Percentiles rank a stretch among this genome's conserved stretches.
phyloP scores from a whole-genome alignment of 1,284 basidiomycete species.

The Ustilago bromivora region DNA sequence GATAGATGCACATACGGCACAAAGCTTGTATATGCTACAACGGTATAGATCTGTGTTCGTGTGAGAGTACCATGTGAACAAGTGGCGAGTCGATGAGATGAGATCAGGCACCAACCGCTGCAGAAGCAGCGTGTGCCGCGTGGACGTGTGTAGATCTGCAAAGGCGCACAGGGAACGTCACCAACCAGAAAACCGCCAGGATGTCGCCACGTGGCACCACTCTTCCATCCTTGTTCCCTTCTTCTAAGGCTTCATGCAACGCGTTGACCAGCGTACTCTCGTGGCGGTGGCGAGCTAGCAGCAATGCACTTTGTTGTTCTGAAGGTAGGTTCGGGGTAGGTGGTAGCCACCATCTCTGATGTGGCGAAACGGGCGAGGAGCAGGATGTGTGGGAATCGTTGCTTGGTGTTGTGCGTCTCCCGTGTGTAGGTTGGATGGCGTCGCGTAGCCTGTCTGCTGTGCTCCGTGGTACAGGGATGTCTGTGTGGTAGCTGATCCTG shows the following conservation, averaged over 20 bases:
- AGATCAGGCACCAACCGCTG: conserved; percentile 8
- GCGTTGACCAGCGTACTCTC: not conserved
- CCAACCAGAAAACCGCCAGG: conserved; percentile 17
- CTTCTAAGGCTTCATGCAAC: not conserved
- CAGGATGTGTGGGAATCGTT: conserved; percentile 10
- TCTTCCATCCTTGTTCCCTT: not conserved
- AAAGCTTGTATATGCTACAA: not conserved
- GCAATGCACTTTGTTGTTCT: conserved; percentile 5
- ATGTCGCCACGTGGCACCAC: conserved; percentile 21
- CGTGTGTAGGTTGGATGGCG: not conserved
- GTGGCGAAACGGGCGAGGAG: not conserved
- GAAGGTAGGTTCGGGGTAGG: not conserved
- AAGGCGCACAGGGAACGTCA: not conserved
- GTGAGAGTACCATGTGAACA: not conserved
- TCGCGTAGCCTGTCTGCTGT: not conserved
- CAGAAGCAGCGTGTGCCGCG: conserved; percentile 5
- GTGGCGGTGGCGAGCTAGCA: not conserved
- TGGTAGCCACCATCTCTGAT: not conserved
- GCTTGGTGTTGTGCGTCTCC: not conserved
- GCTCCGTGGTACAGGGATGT: not conserved
- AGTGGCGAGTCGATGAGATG: not conserved
- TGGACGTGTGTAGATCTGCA: conserved; percentile 12
- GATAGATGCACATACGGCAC: conserved; percentile 5
- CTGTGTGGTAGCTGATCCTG: not conserved
- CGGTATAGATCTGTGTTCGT: not conserved